phyloP scores from a whole-genome alignment of 805 yeast species.

The Alloascoidea africana region DNA sequence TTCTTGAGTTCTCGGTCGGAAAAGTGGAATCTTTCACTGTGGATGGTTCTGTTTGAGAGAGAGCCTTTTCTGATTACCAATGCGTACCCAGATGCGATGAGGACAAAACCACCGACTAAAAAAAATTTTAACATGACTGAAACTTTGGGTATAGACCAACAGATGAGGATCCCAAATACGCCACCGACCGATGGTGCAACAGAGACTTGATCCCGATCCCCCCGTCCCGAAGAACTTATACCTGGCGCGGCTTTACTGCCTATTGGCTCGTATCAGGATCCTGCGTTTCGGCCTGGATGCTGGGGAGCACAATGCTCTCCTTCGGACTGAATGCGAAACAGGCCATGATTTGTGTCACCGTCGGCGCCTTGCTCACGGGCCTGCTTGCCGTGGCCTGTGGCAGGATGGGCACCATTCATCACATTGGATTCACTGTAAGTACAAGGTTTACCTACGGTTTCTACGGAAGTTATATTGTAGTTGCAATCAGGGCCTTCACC shows the following conservation, averaged over 20 bases:
- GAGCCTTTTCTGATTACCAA: too few relatives aligned
- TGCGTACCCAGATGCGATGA: too few relatives aligned
- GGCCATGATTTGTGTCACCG: conserved; percentile 13
- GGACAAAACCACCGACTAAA: too few relatives aligned
- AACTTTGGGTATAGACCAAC: not conserved
- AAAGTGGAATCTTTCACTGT: too few relatives aligned
- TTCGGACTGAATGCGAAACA: conserved; percentile 16
- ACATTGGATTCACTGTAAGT: conserved; percentile 22
- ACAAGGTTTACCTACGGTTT: conserved; percentile 24
- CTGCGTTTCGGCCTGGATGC: conserved; percentile 22
- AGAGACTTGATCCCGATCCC: conserved; percentile 23
- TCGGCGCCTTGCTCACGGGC: conserved; percentile 15
- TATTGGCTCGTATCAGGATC: conserved; percentile 24
- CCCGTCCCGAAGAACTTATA: conserved; percentile 21
- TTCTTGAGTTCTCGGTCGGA: too few relatives aligned
- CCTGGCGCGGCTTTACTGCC: conserved; percentile 17
- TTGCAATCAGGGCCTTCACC: conserved; percentile 20
- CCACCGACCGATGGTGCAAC: conserved; percentile 1
- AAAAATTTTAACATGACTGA: too few relatives aligned
- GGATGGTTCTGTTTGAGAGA: too few relatives aligned
- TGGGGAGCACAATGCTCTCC: conserved; percentile 16
- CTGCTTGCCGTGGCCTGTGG: conserved; percentile 10
- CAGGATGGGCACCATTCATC: conserved; percentile 18
- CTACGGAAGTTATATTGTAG: conserved; percentile 19
- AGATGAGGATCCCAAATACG: not conserved